phyloP scores from a whole-genome alignment of 371 early-diverging fungal genomes.

The Parasitella parasitica region DNA sequence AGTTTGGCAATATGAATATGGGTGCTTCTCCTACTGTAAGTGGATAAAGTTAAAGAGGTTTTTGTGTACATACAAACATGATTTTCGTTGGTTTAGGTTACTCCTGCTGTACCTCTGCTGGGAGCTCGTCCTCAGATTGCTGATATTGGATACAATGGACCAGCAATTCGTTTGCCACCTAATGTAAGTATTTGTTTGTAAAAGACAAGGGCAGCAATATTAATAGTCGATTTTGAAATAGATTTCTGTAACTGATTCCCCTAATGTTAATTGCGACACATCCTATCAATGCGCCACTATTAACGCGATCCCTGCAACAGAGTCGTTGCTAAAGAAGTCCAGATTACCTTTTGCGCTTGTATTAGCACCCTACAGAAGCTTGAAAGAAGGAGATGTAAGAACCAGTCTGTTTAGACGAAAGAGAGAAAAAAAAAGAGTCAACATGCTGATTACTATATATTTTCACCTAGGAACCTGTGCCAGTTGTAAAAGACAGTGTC shows the following conservation, averaged over 20 bases:
- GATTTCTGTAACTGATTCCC: conserved; percentile 73
- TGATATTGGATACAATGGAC: conserved; percentile 55
- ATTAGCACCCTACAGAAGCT: conserved; percentile 65
- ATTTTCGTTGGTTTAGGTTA: conserved; percentile 27
- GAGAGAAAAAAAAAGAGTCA: not conserved
- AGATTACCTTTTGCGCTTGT: conserved; percentile 78
- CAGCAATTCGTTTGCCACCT: conserved; percentile 59
- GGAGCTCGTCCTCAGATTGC: conserved; percentile 59
- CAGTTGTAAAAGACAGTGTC: conserved; percentile 65
- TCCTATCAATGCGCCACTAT: conserved; percentile 83
- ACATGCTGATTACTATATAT: not conserved
- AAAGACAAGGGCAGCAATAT: not conserved
- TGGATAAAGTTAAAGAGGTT: not conserved
- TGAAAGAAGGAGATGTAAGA: conserved; percentile 44
- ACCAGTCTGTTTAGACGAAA: no score
- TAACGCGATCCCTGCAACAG: conserved; percentile 70
- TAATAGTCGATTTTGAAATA: conserved; percentile 15
- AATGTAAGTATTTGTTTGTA: conserved; percentile 34
- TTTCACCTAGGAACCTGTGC: conserved; percentile 35
- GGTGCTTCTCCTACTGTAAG: conserved; percentile 45
- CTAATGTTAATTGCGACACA: conserved; percentile 67
- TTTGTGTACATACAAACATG: not conserved
- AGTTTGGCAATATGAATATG: conserved; percentile 48
- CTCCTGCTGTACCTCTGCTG: conserved; percentile 48
- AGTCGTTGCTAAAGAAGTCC: conserved; percentile 62